These are phyloP conservation scores for Aspergillus bertholletiae DNA, from an alignment of 495 filamentous ascomycete genomes.

Conservation along the genomic window DNA sequence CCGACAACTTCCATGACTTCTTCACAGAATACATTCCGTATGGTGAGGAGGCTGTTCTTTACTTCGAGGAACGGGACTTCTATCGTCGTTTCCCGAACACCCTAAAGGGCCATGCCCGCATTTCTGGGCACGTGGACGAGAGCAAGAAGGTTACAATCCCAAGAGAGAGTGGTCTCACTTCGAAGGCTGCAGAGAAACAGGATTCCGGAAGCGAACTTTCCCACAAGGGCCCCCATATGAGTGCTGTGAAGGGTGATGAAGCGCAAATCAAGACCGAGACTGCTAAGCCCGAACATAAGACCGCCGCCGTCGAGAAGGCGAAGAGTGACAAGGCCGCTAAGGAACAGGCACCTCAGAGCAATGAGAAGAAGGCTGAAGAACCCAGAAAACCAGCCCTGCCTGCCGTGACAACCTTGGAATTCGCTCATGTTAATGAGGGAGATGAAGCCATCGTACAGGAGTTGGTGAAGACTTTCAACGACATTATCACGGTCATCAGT, in stretches of 20 bases:
- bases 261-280: constrained; percentile 13
- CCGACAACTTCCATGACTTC: constrained; percentile 98
- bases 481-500: constrained; percentile 89
- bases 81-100: constrained; percentile 83
- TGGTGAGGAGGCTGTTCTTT: constrained; percentile 92
- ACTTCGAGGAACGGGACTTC: constrained; percentile 95
- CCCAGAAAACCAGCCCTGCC: constrained; percentile 30
- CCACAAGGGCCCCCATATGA: constrained; percentile 47
- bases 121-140: constrained; percentile 47
- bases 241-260: constrained; percentile 30
- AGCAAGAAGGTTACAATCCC: constrained; percentile 78
- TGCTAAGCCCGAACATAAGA: constrained; percentile 35
- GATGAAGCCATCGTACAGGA: constrained; percentile 87
- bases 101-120: constrained; percentile 47
- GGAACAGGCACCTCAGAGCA: constrained; percentile 20
- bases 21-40: constrained; percentile 97
- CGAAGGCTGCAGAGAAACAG: constrained; percentile 66
- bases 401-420: constrained; percentile 65
- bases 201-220: constrained; percentile 39
- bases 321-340: constrained; percentile 42
- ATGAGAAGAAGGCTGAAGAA: constrained; percentile 21
- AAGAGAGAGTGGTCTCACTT: constrained; percentile 78
- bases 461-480: constrained; percentile 91
- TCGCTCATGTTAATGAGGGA: constrained; percentile 65
- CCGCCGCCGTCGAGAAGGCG: constrained; percentile 34